Conservation (phyloP, 768 basidiomycete genomes). For the Cystobasidium tubakii region DNA sequence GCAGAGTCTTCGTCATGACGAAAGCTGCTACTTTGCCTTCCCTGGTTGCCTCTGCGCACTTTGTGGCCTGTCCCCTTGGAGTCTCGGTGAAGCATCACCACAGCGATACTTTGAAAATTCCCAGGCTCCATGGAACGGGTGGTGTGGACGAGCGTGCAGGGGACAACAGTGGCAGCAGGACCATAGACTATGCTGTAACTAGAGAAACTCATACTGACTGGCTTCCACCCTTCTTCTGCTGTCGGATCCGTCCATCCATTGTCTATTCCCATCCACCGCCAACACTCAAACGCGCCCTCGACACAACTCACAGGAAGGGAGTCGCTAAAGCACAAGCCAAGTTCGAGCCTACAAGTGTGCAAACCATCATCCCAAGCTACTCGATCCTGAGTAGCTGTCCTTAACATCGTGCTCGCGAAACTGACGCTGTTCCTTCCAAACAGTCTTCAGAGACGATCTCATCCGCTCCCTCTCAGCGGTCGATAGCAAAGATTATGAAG, state of each 20-base stretch:
- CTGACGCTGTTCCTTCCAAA: neutral
- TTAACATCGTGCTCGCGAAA: no score
- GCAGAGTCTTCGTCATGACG: no score
- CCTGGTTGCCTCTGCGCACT: no score
- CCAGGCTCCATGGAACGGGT: neutral
- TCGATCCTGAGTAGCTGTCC: no score
- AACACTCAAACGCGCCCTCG: neutral
- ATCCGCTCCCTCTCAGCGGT: conserved; percentile 84
- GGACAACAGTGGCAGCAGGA: no score
- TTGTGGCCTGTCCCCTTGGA: no score
- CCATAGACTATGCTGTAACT: neutral
- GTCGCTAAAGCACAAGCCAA: conserved; percentile 43
- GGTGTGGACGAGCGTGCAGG: neutral
- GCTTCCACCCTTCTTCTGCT: no score
- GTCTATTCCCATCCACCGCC: neutral
- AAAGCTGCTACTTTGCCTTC: no score
- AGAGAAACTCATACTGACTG: neutral
- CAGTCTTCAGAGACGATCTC: conserved; percentile 88
- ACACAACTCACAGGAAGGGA: conserved; percentile 32
- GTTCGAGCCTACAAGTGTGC: conserved; percentile 41
- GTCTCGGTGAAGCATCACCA: no score
- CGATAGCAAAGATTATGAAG: conserved; percentile 68
- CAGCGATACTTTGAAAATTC: neutral
- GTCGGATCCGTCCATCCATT: neutral
- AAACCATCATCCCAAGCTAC: neutral